These are phyloP conservation scores for Podosphaera leucotricha DNA, from an alignment of 2,329 filamentous ascomycete species.

Conservation along the genomic window DNA sequence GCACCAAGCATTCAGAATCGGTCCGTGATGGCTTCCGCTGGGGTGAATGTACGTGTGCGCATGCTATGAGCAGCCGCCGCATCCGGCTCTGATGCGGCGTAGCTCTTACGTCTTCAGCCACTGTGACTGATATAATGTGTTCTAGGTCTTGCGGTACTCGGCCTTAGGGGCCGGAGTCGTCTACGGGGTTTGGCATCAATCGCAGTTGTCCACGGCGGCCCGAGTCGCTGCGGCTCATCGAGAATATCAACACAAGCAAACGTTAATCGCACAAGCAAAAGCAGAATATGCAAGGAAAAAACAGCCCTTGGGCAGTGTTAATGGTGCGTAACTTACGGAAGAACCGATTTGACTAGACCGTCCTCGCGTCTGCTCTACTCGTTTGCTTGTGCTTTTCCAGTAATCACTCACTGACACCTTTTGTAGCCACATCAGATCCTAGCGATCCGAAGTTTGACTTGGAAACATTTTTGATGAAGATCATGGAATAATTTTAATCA, in stretches of 20 bases:
- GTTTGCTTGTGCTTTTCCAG: neutral
- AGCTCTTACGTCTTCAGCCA: neutral
- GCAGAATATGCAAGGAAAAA: conserved; percentile 69
- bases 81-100: neutral
- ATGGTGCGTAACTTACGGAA: conserved; percentile 13
- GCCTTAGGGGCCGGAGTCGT: conserved; percentile 77
- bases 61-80: neutral
- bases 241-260: conserved; percentile 78
- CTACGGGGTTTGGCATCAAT: conserved; percentile 91
- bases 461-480: conserved; percentile 53
- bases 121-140: neutral
- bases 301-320: conserved; percentile 23
- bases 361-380: no score
- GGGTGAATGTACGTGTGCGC: conserved; percentile 25
- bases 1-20: neutral
- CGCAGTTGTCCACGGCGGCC: conserved; percentile 48
- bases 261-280: conserved; percentile 83
- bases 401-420: neutral
- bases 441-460: conserved; percentile 82
- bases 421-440: conserved; percentile 46
- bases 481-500: conserved; percentile 21
- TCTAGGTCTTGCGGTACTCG: conserved; percentile 87
- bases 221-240: conserved; percentile 47
- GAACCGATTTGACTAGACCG: no score
- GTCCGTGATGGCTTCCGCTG: conserved; percentile 20